Base-by-base conservation (phyloP, 371 early-diverging fungal species). In the Nematocida major region DNA sequence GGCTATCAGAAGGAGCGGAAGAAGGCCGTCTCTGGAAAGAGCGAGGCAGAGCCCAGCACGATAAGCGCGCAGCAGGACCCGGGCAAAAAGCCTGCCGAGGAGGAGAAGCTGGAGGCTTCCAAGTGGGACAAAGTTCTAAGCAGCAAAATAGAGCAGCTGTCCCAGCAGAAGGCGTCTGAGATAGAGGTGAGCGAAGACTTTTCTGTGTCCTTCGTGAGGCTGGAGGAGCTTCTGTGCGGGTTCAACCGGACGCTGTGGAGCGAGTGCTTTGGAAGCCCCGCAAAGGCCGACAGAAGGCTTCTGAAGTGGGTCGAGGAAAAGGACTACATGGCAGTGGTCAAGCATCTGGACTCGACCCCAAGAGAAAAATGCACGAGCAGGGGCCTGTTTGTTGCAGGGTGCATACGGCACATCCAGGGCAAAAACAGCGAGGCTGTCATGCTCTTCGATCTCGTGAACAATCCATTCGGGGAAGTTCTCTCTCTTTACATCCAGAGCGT, bases 161-260 rank as follows among this genome's bases (percentile, higher is more conserved):
- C 68, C 7, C 30, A 59, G 7, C 3, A n/a, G 2, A 53, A 38
- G 30, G 2, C 4, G 3, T 7, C 59, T 2, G 18, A 9, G 3
- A 59, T 38, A 2, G 18, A n/a, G 3, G 24, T 54, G 32, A 34
- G 26, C n/a, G 3, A 2, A 3, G 13, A 15, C 4, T 38, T 20
- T 7, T 7, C 22, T 13, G 59, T 69, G 2, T 51, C 70, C 2
- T 59, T 69, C 42, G 70, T 69, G 15, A 69, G 61, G 43, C 30
- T 73, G 38, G 76, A 73, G 50, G 76, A 73, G 54, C 22, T 73
- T 4, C 63, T 73, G 26, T 11, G 3, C n/a, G 49, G 49, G 9
- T 73, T 73, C 36, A 59, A 49, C 15, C 30, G 49, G 3, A n/a
- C 65, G 3, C 32, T 73, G 20, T 13, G 34, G 1, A 32, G 32